Base-by-base conservation (phyloP, 2,329 filamentous ascomycete genomes). In the Pochonia chlamydosporia region DNA sequence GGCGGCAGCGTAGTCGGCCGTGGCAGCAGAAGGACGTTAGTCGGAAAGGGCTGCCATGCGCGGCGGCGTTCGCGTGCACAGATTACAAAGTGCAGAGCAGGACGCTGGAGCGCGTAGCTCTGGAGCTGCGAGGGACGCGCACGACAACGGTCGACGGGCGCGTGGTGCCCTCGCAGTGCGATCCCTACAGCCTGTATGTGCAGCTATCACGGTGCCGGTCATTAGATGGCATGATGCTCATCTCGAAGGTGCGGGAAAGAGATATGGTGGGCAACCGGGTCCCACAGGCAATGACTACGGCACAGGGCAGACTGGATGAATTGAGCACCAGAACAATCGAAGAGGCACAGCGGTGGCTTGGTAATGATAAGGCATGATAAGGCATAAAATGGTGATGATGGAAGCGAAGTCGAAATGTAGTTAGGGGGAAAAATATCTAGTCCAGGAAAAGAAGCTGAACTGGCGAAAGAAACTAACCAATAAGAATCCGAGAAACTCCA, bases 221-320 rank as follows among this genome's bases (percentile, higher is more conserved):
- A 6, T 25, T 40, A 25, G 39, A 40, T 6, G 9, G 39, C 39
- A 40, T 40, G 18, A 40, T 40, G 39, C 39, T 40, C 39, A 25
- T 40, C 21, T 40, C 39, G 14, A 40, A 40, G 39, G 39, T 40
- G 3, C 39, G 9, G 16, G 39, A 40, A 14, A 40, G 39, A 25
- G 39, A 40, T 25, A 8, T 40, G 2, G 9, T 40, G 9, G 39
- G 39, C 39, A 40, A 31, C 30, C 30, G 10, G n/a, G n/a, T n/a
- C n/a, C n/a, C n/a, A n/a, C n/a, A n/a, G n/a, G n/a, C n/a, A 18
- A 36, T 36, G 33, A 36, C 33, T 7, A 18, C 33, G n/a, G 33
- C 33, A 14, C 33, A 36, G 33, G 13, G n/a, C 33, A 36, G 13
- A 18, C 33, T 36, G 48, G 43, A 48, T 7, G 44, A n/a, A n/a